Conservation (phyloP, 495 filamentous ascomycete species). For the Neurospora sp. region DNA sequence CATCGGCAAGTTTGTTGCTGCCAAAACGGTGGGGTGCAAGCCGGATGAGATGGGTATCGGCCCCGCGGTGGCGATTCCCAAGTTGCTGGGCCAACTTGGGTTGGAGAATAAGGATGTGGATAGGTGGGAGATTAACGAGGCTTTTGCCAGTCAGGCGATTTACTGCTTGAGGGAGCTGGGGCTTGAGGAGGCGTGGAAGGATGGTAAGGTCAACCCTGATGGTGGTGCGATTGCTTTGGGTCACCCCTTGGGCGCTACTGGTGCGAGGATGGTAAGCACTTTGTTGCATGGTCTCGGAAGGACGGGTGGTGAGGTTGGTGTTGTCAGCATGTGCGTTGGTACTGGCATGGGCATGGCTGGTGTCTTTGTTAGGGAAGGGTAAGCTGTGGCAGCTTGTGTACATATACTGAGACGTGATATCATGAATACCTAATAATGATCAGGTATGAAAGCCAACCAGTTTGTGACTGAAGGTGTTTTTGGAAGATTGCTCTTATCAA, state of each 20-base stretch:
- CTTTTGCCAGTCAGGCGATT: slow-evolving; percentile 81
- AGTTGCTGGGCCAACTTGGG: slow-evolving; percentile 56
- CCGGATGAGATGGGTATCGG: slow-evolving; percentile 95
- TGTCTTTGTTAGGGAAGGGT: slow-evolving; percentile 77
- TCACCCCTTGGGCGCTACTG: slow-evolving; percentile 88
- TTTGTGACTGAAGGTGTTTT: not conserved
- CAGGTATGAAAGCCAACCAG: not conserved
- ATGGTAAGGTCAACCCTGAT: slow-evolving; percentile 73
- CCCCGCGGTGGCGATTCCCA: slow-evolving; percentile 76
- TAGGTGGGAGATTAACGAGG: slow-evolving; percentile 96
- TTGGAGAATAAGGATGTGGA: slow-evolving; percentile 58
- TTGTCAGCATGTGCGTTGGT: slow-evolving; percentile 82
- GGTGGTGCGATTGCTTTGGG: slow-evolving; percentile 90
- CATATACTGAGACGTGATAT: not conserved
- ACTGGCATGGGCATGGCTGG: slow-evolving; percentile 91
- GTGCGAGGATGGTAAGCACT: slow-evolving; percentile 70
- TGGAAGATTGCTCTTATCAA: not conserved
- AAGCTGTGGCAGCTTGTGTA: slow-evolving; percentile 12
- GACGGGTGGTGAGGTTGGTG: slow-evolving; percentile 51
- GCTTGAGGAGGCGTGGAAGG: slow-evolving; percentile 46
- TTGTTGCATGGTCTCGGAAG: slow-evolving; percentile 56
- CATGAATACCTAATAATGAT: not conserved
- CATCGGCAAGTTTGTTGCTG: slow-evolving; percentile 69
- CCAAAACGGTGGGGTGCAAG: slow-evolving; percentile 60
- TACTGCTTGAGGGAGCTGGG: slow-evolving; percentile 71